Evolutionary conservation across 2,329 filamentous ascomycete genomes (phyloP), one percentile per base, ranked within the genome.

Genomic region (Emydomyces testavorans): DNA sequence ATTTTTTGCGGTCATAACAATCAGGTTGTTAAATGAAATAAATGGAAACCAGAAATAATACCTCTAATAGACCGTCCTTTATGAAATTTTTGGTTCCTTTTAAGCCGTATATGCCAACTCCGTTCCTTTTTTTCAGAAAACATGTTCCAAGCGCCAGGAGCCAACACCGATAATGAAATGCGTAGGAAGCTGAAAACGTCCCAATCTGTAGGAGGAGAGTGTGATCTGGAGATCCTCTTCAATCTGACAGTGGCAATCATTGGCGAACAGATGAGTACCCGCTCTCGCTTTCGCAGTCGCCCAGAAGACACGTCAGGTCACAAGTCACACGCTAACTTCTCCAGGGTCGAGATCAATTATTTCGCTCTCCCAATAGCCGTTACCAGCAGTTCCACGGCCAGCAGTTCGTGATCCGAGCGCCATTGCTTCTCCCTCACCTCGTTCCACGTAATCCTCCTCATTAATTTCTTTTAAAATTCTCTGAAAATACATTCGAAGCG

Each of bases 401-500:
- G 62, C 54, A 32, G 58, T 55, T 39, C 62, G 62, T 29, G 62
- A 62, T 32, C 61, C 60, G 13, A 65, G 56, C 1, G 62, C 61
- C 52, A 67, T 62, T 6, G 61, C 65, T 51, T 69, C 67, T 13
- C 65, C 65, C 50, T 70, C 67, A 2, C 66, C 66, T 24, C 66
- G 60, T 54, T 71, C 68, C 29, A 67, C 59, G 39, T 65, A 65
- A 34, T 72, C 65, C 41, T 70, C 62, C 26, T 66, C 60, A 34
- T 71, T 71, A 45, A 90, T 76, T 53, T 96, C 89, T 57, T 78
- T 78, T 70, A 92, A 82, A 46, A 98, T 95, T 48, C 80, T 78
- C 57, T 89, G 74, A 59, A 98, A 94, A 63, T 95, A 96, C 61
- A 80, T 77, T 49, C 80, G 77, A 55, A 98, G 69, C 2, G 81